Base-by-base conservation (phyloP, 2,329 filamentous ascomycete species). In the Zalaria sp. region DNA sequence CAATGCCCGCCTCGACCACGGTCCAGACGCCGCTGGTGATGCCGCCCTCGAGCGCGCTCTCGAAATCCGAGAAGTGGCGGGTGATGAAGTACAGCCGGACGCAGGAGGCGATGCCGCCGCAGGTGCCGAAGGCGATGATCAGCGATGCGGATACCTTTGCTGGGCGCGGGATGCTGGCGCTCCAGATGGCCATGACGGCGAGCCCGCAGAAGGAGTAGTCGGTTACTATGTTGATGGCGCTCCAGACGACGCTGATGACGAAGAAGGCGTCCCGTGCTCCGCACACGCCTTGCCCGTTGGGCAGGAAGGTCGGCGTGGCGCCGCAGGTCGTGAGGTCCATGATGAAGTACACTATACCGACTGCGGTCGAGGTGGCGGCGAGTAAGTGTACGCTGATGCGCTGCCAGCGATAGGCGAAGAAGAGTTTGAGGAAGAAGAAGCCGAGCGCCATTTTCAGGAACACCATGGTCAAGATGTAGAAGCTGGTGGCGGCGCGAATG, bases 391-490 rank as follows among this genome's bases (percentile, higher is more conserved):
- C 47, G 5, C 50, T 47, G 31, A 46, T 41, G 18, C 49, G 48
- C 25, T 68, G 63, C 59, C 60, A 65, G 6, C 36, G 41, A 27
- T 57, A 52, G 31, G 50, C n/a, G 41, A 61, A 54, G 9, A 66
- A 54, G 35, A 67, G 60, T 2, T 65, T 59, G 3, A 62, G 53
- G 50, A 67, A 66, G 54, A 67, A 67, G 27, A 68, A 49, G 5
- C 57, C 62, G 4, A 69, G 47, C 1, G 65, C 66, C 26, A 67
- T 58, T 45, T 68, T 69, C 41, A 67, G 50, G 6, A 58, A 46
- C 44, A 64, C 57, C 47, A 64, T 61, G 1, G 63, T 57, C 5
- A 58, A 40, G 29, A 65, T 47, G 46, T 69, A 68, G 1, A 61
- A 53, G 5, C 51, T 51, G 43, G 66, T 58, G 36, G 56, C 53